Evolutionary conservation across 352 stramenopile species (phyloP).

Genomic region (Pythium volutum): DNA sequence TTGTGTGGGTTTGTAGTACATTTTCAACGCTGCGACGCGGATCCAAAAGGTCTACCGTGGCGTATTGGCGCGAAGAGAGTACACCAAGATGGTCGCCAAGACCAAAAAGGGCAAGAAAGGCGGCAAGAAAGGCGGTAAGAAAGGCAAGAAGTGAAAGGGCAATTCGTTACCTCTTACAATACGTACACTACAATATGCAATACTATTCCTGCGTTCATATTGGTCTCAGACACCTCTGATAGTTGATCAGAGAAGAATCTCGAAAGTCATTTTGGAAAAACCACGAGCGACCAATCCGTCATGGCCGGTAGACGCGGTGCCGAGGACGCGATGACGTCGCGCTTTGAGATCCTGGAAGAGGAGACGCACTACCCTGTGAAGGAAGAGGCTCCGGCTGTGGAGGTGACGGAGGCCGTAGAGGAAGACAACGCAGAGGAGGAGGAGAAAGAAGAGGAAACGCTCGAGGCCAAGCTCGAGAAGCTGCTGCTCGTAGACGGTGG

Average conservation of each 20-base stretch:
- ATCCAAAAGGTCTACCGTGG: slow-evolving; percentile 87
- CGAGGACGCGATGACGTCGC: slow-evolving; percentile 31
- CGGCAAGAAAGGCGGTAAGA: slow-evolving; percentile 33
- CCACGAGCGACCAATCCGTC: neutral
- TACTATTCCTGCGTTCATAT: neutral
- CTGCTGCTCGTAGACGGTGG: slow-evolving; percentile 45
- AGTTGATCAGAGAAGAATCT: slow-evolving; percentile 20
- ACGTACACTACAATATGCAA: neutral
- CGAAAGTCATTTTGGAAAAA: slow-evolving; percentile 5
- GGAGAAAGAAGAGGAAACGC: slow-evolving; percentile 43
- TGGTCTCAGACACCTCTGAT: neutral
- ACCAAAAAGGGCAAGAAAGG: slow-evolving; percentile 80
- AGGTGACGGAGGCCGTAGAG: slow-evolving; percentile 1
- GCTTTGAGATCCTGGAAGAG: slow-evolving; percentile 86
- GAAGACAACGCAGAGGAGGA: slow-evolving; percentile 24
- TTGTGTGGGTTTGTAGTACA: slow-evolving; percentile 35
- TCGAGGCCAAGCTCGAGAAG: slow-evolving; percentile 62
- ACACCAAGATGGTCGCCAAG: slow-evolving; percentile 74
- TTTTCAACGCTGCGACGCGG: slow-evolving; percentile 60
- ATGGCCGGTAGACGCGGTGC: slow-evolving; percentile 19
- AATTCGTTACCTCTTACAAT: neutral
- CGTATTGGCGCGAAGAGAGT: slow-evolving; percentile 56
- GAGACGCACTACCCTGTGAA: slow-evolving; percentile 71
- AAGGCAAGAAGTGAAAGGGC: slow-evolving; percentile 37
- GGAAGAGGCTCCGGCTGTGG: neutral